Percentiles rank a stretch among this genome's conserved stretches.
Evolutionary conservation across 768 basidiomycete species (phyloP).

Genomic region (Boletus barrowsii): DNA sequence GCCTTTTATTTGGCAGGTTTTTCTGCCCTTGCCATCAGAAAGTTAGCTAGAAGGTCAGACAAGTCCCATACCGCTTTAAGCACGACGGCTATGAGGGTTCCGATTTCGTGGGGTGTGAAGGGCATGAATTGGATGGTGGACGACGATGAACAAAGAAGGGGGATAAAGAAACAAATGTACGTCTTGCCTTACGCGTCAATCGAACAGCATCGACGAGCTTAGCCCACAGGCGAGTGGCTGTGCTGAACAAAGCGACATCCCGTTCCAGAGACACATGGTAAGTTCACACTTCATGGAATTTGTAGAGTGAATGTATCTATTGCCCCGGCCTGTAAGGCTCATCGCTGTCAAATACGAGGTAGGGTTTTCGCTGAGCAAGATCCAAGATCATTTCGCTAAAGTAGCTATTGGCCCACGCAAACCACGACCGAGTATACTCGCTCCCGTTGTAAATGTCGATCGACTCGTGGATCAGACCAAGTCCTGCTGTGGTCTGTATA

Average conservation of each 20-base stretch:
- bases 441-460: slow-evolving; percentile 55
- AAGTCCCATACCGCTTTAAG: slow-evolving; percentile 79
- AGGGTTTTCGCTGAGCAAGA: slow-evolving; percentile 69
- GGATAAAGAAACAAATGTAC: slow-evolving; percentile 3
- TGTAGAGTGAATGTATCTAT: slow-evolving; percentile 16
- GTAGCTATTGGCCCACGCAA: slow-evolving; percentile 83
- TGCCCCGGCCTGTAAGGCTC: slow-evolving; percentile 56
- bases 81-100: slow-evolving; percentile 90
- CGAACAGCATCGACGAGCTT: slow-evolving; percentile 9
- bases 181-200: slow-evolving; percentile 22
- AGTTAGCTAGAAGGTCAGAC: neutral
- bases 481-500: slow-evolving; percentile 62
- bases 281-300: neutral
- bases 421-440: slow-evolving; percentile 71
- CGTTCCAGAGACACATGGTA: no score
- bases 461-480: slow-evolving; percentile 79
- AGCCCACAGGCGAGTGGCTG: slow-evolving; percentile 15
- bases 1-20: slow-evolving; percentile 86
- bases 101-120: slow-evolving; percentile 69
- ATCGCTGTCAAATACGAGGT: slow-evolving; percentile 55
- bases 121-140: slow-evolving; percentile 43
- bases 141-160: neutral
- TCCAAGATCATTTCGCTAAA: slow-evolving; percentile 82
- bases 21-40: slow-evolving; percentile 47
- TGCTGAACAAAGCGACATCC: slow-evolving; percentile 1